Conservation (phyloP, 257 asterid species). For the Penstemon davidsonii region DNA sequence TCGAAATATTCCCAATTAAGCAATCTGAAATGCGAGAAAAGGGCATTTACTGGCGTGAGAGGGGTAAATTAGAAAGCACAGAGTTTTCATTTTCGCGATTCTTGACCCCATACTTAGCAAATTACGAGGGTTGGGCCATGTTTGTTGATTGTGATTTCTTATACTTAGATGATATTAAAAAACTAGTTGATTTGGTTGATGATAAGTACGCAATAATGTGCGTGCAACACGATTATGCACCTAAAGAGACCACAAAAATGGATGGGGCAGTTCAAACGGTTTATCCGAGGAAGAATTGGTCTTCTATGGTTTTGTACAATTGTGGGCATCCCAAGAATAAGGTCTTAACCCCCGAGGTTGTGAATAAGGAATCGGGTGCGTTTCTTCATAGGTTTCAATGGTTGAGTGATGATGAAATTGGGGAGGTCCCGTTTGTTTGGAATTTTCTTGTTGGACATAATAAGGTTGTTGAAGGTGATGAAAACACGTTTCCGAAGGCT, state of each 20-base stretch:
- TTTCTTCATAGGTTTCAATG: slow-evolving; percentile 86
- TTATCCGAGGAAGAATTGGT: slow-evolving; percentile 94
- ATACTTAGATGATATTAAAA: slow-evolving; percentile 65
- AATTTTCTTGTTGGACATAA: slow-evolving; percentile 84
- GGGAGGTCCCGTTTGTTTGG: slow-evolving; percentile 85
- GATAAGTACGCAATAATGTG: slow-evolving; percentile 82
- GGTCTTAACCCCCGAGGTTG: slow-evolving; percentile 68
- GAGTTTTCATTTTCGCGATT: slow-evolving; percentile 85
- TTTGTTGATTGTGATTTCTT: slow-evolving; percentile 89
- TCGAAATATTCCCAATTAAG: slow-evolving; percentile 68
- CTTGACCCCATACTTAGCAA: slow-evolving; percentile 65
- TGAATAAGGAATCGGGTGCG: slow-evolving; percentile 76
- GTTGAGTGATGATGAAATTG: slow-evolving; percentile 75
- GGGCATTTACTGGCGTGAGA: slow-evolving; percentile 78
- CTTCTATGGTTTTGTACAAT: slow-evolving; percentile 87
- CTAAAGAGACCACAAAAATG: slow-evolving; percentile 86
- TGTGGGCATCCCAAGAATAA: slow-evolving; percentile 72
- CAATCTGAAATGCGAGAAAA: slow-evolving; percentile 65
- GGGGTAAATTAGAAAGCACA: slow-evolving; percentile 80
- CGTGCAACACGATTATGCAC: slow-evolving; percentile 82
- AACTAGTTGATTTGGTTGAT: slow-evolving; percentile 53
- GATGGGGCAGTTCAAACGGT: slow-evolving; percentile 85
- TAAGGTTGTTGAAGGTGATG: slow-evolving; percentile 61
- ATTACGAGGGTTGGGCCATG: slow-evolving; percentile 84
- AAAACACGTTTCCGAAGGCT: slow-evolving; percentile 59